Base-by-base conservation (phyloP, 2,329 filamentous ascomycete species). In the Claviceps quebecensis region DNA sequence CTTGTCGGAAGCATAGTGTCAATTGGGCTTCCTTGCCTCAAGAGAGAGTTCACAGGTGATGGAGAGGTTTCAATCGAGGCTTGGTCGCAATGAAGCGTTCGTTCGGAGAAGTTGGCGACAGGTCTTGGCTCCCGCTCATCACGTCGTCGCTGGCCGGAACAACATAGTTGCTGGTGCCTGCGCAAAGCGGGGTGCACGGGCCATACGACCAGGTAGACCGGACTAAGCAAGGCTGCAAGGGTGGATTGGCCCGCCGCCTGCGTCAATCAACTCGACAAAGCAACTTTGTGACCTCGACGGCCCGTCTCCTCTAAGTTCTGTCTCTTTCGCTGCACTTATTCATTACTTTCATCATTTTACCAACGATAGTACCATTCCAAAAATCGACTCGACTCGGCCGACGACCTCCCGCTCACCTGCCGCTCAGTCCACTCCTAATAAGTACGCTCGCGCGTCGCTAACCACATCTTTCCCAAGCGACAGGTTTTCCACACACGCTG, bases 1-100 rank as follows among this genome's bases (percentile, higher is more conserved):
- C 67, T 65, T 56, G 68, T 68, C 55, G 67, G 61, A 64, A 68
- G 61, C 67, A 71, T 68, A 53, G 59, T 67, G 54, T 49, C 52
- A 36, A 46, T 49, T 53, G 48, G 44, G 29, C 47, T 39, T 47
- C 39, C 49, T 40, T 26, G 48, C n/a, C 19, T 39, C 19, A 5
- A 23, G 7, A 8, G 5, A 43, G 45, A 14, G 37, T 14, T 34
- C 47, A 9, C 47, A 52, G 40, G 47, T 45, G 43, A 9, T 22
- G 26, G 37, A 29, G 45, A 44, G 16, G 22, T 22, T 45, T 34
- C 36, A 17, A 19, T 17, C 17, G 45, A 29, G 36, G 36, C 19
- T 40, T 51, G 47, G 26, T 53, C 22, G 48, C 26, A 26, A 41
- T 40, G 49, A 51, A 46, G 49, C 43, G 44, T 41, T 41, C 36